Percentiles rank a stretch among this genome's conserved stretches.
These are phyloP conservation scores for Phytopythium boreale DNA, from an alignment of 352 stramenopile species.

Conservation along the genomic window DNA sequence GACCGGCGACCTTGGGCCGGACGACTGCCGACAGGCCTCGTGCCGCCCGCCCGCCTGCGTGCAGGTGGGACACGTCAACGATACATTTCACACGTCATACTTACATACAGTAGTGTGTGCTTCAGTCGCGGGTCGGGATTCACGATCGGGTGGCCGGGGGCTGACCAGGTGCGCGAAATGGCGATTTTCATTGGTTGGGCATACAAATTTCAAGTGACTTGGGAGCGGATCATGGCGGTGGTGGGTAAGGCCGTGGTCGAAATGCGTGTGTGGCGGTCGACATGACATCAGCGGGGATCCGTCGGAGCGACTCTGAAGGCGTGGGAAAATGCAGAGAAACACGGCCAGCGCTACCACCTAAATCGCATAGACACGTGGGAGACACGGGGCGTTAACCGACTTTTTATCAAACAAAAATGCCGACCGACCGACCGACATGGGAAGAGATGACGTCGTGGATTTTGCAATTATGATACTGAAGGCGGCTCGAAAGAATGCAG, in stretches of 20 bases:
- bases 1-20: neutral
- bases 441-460: neutral
- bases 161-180: neutral
- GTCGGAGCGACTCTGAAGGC: no score
- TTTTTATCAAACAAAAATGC: neutral
- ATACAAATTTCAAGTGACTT: neutral
- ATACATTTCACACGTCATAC: neutral
- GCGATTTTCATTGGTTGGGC: neutral
- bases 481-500: neutral
- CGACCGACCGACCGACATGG: neutral
- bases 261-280: neutral
- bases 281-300: neutral
- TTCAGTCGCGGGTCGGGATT: neutral
- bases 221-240: neutral
- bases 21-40: constrained; percentile 1
- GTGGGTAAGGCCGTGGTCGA: neutral
- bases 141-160: neutral
- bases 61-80: constrained; percentile 6
- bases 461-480: neutral
- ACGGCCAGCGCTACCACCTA: neutral
- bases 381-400: neutral
- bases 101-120: neutral
- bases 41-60: neutral
- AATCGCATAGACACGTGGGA: constrained; percentile 6
- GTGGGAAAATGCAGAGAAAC: constrained; percentile 4